A percentile compares a stretch with the other conserved stretches of the same genome.
These are phyloP conservation scores for Piper longum DNA, from an alignment of 164 flowering plant genomes.

Conservation along the genomic window DNA sequence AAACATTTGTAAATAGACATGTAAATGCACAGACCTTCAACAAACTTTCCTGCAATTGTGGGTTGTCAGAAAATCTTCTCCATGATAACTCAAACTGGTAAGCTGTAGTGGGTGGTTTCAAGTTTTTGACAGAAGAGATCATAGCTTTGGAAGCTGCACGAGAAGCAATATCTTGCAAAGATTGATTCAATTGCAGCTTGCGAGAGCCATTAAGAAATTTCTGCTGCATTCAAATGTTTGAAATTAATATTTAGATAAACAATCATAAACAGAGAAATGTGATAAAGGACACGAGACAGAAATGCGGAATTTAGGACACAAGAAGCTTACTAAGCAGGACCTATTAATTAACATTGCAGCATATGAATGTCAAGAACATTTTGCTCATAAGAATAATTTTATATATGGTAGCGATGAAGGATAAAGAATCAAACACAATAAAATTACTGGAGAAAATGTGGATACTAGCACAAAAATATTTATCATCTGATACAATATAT, in stretches of 20 bases:
- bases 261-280: too few species aligned
- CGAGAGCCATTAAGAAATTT: slow-evolving; percentile 11
- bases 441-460: too few species aligned
- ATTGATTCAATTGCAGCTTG: slow-evolving; percentile 32
- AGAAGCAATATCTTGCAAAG: slow-evolving; percentile 81
- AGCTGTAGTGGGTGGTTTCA: slow-evolving; percentile 68
- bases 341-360: too few species aligned
- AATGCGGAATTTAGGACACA: too few species aligned
- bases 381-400: too few species aligned
- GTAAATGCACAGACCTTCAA: slow-evolving; percentile 47
- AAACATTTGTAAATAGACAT: neutral
- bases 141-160: slow-evolving; percentile 67
- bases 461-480: too few species aligned
- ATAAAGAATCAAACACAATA: too few species aligned
- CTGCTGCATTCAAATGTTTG: slow-evolving; percentile 13
- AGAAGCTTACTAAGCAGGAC: too few species aligned
- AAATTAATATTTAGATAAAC: neutral
- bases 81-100: slow-evolving; percentile 87
- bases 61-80: slow-evolving; percentile 71
- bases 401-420: too few species aligned
- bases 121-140: slow-evolving; percentile 54
- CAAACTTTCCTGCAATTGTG: slow-evolving; percentile 42
- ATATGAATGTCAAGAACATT: too few species aligned
- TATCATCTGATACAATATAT: too few species aligned
- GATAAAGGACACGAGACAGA: too few species aligned